Percentiles rank a stretch among this genome's conserved stretches.
Evolutionary conservation across 495 filamentous ascomycete genomes (phyloP).

Genomic region (Niebla homalea): DNA sequence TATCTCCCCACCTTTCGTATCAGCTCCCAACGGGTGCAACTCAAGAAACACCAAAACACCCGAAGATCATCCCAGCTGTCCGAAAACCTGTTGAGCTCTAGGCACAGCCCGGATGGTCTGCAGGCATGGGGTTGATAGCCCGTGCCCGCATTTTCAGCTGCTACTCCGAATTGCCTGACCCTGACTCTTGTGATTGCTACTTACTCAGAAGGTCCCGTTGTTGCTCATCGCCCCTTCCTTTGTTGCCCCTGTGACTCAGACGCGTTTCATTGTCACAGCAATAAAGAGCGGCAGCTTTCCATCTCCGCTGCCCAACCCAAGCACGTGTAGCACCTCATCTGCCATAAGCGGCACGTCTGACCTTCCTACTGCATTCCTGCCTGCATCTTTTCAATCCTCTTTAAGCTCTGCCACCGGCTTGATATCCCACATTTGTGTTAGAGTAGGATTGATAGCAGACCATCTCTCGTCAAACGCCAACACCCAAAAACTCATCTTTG

Average conservation of each 20-base stretch:
- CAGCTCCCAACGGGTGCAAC: neutral
- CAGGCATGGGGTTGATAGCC: neutral
- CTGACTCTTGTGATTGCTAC: constrained; percentile 1
- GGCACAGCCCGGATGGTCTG: neutral
- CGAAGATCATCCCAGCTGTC: neutral
- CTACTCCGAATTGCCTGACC: constrained; percentile 1
- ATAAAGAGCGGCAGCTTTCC: neutral
- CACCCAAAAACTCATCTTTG: too few relatives aligned
- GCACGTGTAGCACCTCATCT: neutral
- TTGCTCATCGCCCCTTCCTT: constrained; percentile 2
- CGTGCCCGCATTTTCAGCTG: neutral
- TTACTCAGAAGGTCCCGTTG: constrained; percentile 1
- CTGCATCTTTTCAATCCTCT: neutral
- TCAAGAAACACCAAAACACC: neutral
- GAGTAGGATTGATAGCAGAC: too few relatives aligned
- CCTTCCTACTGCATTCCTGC: neutral
- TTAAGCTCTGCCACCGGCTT: neutral
- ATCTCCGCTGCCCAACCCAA: neutral
- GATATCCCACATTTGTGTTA: neutral
- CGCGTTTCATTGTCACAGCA: constrained; percentile 8
- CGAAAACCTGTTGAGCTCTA: constrained; percentile 6
- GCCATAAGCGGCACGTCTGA: neutral
- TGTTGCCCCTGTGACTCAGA: constrained; percentile 7
- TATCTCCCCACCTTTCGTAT: constrained; percentile 7
- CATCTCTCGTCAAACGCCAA: too few relatives aligned